These are phyloP conservation scores for Solanum verrucosum DNA, from an alignment of 257 asterid genomes.

Conservation along the genomic window DNA sequence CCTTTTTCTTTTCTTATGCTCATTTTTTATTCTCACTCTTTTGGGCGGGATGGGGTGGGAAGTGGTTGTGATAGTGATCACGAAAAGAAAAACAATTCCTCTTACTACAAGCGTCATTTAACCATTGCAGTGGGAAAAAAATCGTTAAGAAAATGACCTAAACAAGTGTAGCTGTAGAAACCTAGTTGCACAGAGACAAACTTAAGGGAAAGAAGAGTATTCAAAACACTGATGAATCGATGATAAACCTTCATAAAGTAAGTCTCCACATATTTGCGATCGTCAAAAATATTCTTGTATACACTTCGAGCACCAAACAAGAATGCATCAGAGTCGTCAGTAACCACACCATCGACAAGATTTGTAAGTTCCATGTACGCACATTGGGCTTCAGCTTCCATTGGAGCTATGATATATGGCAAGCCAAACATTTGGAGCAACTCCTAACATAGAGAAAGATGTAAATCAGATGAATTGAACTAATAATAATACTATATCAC, in stretches of 20 bases:
- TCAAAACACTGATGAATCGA: not conserved
- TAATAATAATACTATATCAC: not conserved
- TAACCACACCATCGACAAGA: slow-evolving; percentile 95
- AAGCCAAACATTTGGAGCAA: slow-evolving; percentile 97
- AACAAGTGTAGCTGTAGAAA: not conserved
- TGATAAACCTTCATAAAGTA: slow-evolving; percentile 80
- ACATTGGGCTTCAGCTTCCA: slow-evolving; percentile 99
- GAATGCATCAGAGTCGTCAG: slow-evolving; percentile 93
- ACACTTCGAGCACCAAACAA: slow-evolving; percentile 86
- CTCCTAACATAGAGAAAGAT: slow-evolving; percentile 46
- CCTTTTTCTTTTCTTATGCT: not conserved
- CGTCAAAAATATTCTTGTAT: slow-evolving; percentile 91
- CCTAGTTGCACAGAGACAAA: not conserved
- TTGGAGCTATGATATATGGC: slow-evolving; percentile 92
- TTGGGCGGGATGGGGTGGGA: not conserved
- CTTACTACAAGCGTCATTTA: not conserved
- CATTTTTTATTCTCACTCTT: not conserved
- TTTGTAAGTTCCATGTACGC: slow-evolving; percentile 81
- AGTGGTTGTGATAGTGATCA: not conserved
- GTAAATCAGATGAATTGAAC: not conserved
- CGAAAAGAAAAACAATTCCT: not conserved
- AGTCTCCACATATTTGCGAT: slow-evolving; percentile 92
- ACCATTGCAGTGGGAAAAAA: not conserved
- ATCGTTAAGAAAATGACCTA: not conserved
- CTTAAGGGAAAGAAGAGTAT: not conserved